phyloP scores from a whole-genome alignment of 164 flowering plant genomes.

The Houttuynia cordata region DNA sequence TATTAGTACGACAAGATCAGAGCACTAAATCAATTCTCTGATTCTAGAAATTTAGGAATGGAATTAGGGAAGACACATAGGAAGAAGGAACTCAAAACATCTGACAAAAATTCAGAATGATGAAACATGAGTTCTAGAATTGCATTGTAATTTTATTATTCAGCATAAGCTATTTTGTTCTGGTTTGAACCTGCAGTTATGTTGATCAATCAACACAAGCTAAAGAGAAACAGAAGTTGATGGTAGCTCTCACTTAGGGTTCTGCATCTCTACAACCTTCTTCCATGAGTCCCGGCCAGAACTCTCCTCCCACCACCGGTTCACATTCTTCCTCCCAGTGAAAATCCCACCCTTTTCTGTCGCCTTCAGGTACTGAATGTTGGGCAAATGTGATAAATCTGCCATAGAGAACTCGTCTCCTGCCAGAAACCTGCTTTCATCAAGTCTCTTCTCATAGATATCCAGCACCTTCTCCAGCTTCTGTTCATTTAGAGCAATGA shows the following conservation, averaged over 20 bases:
- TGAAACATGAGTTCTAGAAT: too few relatives aligned
- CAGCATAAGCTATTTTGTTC: too few relatives aligned
- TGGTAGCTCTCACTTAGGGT: not conserved
- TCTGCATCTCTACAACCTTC: conserved; percentile 67
- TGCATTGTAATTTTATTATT: too few relatives aligned
- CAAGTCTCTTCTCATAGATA: conserved; percentile 56
- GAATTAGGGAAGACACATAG: too few relatives aligned
- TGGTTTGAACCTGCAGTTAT: not conserved
- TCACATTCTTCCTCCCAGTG: conserved; percentile 54
- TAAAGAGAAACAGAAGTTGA: not conserved
- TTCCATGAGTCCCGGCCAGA: conserved; percentile 63
- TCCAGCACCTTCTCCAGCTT: conserved; percentile 65
- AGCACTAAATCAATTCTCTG: too few relatives aligned
- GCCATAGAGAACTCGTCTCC: conserved; percentile 75
- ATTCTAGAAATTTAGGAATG: too few relatives aligned
- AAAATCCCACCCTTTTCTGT: conserved; percentile 42
- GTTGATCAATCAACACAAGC: not conserved
- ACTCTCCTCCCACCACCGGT: conserved; percentile 77
- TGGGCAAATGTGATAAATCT: conserved; percentile 77
- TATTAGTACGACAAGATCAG: too few relatives aligned
- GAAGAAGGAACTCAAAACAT: too few relatives aligned
- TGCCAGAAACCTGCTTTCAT: conserved; percentile 50
- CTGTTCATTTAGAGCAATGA: conserved; percentile 43
- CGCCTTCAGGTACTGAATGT: conserved; percentile 31
- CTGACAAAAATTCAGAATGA: too few relatives aligned